A percentile compares a stretch with the other conserved stretches of the same genome.
phyloP scores from a whole-genome alignment of 1,139 yeast species.

The Scheffersomyces illinoinensis region DNA sequence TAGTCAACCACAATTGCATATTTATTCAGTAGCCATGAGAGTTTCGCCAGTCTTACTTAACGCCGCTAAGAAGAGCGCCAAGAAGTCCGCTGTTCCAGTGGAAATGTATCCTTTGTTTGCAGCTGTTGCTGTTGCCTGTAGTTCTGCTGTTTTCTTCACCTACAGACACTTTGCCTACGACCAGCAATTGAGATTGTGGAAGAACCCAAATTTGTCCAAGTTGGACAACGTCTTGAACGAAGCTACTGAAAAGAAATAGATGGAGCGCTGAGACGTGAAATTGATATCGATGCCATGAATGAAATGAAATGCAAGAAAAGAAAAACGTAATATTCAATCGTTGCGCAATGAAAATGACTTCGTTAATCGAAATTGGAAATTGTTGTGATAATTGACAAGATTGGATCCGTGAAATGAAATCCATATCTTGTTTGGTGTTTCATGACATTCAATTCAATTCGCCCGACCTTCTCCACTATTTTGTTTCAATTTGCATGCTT shows the following conservation, averaged over 20 bases:
- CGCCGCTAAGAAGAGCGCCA: constrained; percentile 42
- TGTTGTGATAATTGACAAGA: neutral
- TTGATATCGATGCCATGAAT: neutral
- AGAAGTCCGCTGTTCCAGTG: constrained; percentile 53
- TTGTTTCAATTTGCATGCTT: neutral
- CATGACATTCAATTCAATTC: neutral
- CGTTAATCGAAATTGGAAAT: neutral
- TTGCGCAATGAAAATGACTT: neutral
- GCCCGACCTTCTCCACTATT: neutral
- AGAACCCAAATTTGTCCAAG: constrained; percentile 59
- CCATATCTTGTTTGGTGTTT: neutral
- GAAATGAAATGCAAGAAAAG: neutral
- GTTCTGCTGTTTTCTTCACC: constrained; percentile 67
- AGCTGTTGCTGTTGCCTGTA: constrained; percentile 62
- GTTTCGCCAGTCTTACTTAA: constrained; percentile 54
- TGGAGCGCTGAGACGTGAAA: neutral
- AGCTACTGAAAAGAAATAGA: constrained; percentile 33
- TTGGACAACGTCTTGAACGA: constrained; percentile 61
- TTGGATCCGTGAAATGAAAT: neutral
- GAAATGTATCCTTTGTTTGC: constrained; percentile 75
- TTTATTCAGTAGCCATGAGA: constrained; percentile 41
- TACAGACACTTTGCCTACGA: constrained; percentile 73
- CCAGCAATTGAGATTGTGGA: constrained; percentile 66
- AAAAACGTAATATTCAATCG: neutral
- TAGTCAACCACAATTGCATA: neutral